phyloP scores from a whole-genome alignment of 2,329 filamentous ascomycete genomes.

The Botrytis galanthina region DNA sequence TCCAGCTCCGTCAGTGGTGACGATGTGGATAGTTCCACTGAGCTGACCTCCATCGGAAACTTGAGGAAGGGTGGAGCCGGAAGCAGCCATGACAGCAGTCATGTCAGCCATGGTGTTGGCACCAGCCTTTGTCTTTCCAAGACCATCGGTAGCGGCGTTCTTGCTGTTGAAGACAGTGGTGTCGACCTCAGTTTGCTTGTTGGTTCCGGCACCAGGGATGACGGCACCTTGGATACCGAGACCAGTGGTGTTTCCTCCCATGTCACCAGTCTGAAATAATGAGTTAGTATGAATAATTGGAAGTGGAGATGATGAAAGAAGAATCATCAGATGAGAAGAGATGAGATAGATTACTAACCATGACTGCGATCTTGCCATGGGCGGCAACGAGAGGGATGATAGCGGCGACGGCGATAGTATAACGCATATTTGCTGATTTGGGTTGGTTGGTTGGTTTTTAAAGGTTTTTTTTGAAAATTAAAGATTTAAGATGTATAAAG shows the following conservation, averaged over 20 bases:
- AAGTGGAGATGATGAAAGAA: background rate
- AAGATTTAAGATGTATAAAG: slow-evolving; percentile 31
- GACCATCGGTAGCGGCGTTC: slow-evolving; percentile 49
- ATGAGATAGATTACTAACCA: slow-evolving; percentile 25
- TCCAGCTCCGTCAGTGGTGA: slow-evolving; percentile 65
- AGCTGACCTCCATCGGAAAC: slow-evolving; percentile 55
- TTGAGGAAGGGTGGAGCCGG: slow-evolving; percentile 57
- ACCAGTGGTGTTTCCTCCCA: slow-evolving; percentile 45
- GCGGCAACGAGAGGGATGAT: slow-evolving; percentile 55
- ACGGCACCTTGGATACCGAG: slow-evolving; percentile 44
- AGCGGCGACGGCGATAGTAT: slow-evolving; percentile 43
- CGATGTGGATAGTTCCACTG: slow-evolving; percentile 64
- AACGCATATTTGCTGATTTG: slow-evolving; percentile 32
- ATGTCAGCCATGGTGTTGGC: slow-evolving; percentile 59
- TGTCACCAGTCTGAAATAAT: slow-evolving; percentile 37
- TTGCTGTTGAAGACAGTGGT: slow-evolving; percentile 53
- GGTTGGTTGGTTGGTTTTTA: slow-evolving; percentile 21
- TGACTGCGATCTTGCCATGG: slow-evolving; percentile 56
- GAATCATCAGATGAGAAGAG: background rate
- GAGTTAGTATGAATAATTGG: slow-evolving; percentile 15
- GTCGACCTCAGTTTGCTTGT: slow-evolving; percentile 46
- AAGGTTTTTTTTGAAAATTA: slow-evolving; percentile 17
- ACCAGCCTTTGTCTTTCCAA: slow-evolving; percentile 55
- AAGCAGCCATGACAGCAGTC: slow-evolving; percentile 54
- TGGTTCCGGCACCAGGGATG: slow-evolving; percentile 44